Base-by-base conservation (phyloP, 306 rosid species). In the Cucurbita argyrosperma region DNA sequence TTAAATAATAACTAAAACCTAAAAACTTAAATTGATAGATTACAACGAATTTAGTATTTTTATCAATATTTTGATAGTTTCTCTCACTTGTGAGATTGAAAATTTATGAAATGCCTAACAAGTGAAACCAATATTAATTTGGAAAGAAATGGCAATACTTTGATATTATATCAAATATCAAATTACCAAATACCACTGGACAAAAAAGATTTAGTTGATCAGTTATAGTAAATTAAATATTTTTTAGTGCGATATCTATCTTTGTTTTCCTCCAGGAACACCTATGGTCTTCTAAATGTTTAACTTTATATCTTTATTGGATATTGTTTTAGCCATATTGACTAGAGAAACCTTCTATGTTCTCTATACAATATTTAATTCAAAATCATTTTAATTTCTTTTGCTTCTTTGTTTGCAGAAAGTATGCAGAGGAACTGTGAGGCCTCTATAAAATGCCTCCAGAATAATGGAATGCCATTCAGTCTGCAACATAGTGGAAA, bases 361-460 rank as follows among this genome's bases (percentile, higher is more conserved):
- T 46, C 40, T 67, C 6, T 11, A 46, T 45, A 19, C 58, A 69
- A 49, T 49, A 35, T 47, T 15, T 47, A 16, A 38, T 76, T 76
- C 74, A 66, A 63, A 21, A 37, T 74, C 38, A 54, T 62, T 42
- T 40, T 67, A 39, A 67, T 58, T 56, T 72, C 59, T 23, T 69
- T 38, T 52, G 70, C 56, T 76, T 80, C 71, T 66, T 76, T 78
- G 76, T 75, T 52, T 85, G 84, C 96, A 92, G 97, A 83, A 86
- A 82, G 81, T 74, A 85, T 78, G 96, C 89, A 84, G 87, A 82
- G 89, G 82, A 80, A 55, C 82, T 86, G 91, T 21, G 96, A 89
- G 97, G 92, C 92, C 82, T 88, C 96, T 76, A 77, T 86, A 38
- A 89, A 89, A 75, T 89, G 94, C 90, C 92, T 88, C 87, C 94